Conservation (phyloP, 2,329 filamentous ascomycete species). For the Alternaria viburni region DNA sequence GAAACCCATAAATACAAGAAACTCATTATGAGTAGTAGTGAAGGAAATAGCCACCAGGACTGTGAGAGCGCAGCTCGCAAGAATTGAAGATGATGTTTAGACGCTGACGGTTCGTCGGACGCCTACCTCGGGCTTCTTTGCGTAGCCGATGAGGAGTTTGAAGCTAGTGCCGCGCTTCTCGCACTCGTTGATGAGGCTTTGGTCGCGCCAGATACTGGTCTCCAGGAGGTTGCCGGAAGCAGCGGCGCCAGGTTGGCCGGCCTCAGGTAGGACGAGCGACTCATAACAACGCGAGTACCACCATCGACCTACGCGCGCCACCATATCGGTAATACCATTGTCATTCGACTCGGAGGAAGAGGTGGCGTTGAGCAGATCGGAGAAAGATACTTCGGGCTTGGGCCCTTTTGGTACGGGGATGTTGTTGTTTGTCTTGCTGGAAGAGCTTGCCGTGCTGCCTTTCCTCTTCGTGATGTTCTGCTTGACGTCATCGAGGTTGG, state of each 20-base stretch:
- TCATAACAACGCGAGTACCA: constrained; percentile 97
- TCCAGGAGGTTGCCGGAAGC: constrained; percentile 49
- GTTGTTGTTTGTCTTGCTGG: constrained; percentile 23
- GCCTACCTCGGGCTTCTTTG: constrained; percentile 71
- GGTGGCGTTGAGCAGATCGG: constrained; percentile 43
- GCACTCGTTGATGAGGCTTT: constrained; percentile 78
- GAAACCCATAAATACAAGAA: constrained; percentile 12
- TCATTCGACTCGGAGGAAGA: constrained; percentile 61
- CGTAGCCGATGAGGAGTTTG: constrained; percentile 89
- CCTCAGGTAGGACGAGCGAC: constrained; percentile 58
- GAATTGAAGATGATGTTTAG: constrained; percentile 36
- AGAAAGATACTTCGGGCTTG: constrained; percentile 45
- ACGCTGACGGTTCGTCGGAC: constrained; percentile 58
- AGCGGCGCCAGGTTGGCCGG: constrained; percentile 38
- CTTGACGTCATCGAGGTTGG: constrained; percentile 35
- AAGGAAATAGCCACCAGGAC: constrained; percentile 32
- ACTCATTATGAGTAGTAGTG: constrained; percentile 17
- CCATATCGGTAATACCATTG: constrained; percentile 88
- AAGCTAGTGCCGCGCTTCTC: constrained; percentile 86
- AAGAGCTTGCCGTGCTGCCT: constrained; percentile 36
- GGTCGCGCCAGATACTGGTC: constrained; percentile 80
- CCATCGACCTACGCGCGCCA: constrained; percentile 89
- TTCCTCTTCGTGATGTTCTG: constrained; percentile 31
- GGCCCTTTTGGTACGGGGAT: constrained; percentile 23
- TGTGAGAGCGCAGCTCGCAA: constrained; percentile 41